These are phyloP conservation scores for Cordyceps javanica DNA, from an alignment of 2,329 filamentous ascomycete species.

Conservation along the genomic window DNA sequence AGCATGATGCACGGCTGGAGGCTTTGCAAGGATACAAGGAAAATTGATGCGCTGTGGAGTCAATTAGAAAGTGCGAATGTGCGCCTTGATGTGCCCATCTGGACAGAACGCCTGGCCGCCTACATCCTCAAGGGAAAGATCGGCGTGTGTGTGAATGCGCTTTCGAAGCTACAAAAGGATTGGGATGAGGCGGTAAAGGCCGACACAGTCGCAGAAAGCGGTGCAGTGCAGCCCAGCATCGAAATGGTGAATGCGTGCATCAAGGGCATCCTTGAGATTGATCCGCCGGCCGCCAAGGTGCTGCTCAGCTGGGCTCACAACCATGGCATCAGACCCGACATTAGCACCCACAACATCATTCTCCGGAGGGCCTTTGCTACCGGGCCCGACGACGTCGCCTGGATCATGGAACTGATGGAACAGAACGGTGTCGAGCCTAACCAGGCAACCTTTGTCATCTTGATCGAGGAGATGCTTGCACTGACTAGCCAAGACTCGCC, in stretches of 20 bases:
- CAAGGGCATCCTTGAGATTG: conserved; percentile 51
- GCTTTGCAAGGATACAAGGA: conserved; percentile 49
- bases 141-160: conserved; percentile 52
- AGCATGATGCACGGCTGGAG: conserved; percentile 67
- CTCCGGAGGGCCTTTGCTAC: conserved; percentile 52
- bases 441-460: conserved; percentile 65
- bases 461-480: conserved; percentile 55
- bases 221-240: conserved; percentile 52
- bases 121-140: conserved; percentile 51
- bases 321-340: conserved; percentile 49
- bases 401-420: conserved; percentile 55
- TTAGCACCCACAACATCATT: conserved; percentile 63
- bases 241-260: conserved; percentile 65
- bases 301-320: conserved; percentile 54
- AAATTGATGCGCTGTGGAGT: conserved; percentile 61
- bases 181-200: conserved; percentile 44
- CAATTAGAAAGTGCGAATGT: conserved; percentile 52
- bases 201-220: conserved; percentile 22
- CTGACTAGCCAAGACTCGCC: conserved; percentile 32
- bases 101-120: conserved; percentile 64
- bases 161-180: conserved; percentile 58
- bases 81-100: conserved; percentile 57
- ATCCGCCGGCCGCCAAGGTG: conserved; percentile 42
- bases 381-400: conserved; percentile 41
- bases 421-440: conserved; percentile 50